These are phyloP conservation scores for Viola pubescens DNA, from an alignment of 441 rosid genomes.

Conservation along the genomic window DNA sequence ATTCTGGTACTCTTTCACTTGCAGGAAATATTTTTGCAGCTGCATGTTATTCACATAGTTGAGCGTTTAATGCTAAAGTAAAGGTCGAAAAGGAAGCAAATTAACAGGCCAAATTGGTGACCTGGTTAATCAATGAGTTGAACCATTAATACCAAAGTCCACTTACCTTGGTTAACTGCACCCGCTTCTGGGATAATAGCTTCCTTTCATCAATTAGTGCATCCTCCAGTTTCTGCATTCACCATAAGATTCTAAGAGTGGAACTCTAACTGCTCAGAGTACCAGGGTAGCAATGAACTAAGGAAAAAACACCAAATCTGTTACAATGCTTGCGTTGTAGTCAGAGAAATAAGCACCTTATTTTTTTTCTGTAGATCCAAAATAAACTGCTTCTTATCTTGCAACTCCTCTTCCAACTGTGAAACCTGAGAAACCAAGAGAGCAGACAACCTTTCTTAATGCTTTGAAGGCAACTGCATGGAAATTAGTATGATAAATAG, in stretches of 20 bases:
- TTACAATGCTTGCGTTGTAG: neutral
- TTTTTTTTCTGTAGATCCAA: constrained; percentile 51
- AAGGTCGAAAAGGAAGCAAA: constrained; percentile 5
- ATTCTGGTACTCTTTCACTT: constrained; percentile 49
- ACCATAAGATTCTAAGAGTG: constrained; percentile 25
- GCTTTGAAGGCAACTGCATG: no score
- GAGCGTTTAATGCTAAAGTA: constrained; percentile 13
- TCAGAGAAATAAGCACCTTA: constrained; percentile 33
- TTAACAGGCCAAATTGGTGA: constrained; percentile 1
- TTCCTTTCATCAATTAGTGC: constrained; percentile 53
- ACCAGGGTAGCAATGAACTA: constrained; percentile 11
- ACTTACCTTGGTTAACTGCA: constrained; percentile 59
- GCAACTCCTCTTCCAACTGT: constrained; percentile 40
- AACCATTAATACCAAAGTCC: neutral
- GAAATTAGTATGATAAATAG: no score
- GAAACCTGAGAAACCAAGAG: constrained; percentile 37
- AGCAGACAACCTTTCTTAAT: neutral
- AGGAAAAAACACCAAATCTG: neutral
- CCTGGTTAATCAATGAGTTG: neutral
- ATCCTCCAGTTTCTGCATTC: constrained; percentile 67
- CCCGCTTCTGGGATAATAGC: constrained; percentile 43
- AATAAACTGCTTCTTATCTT: constrained; percentile 38
- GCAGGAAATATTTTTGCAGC: constrained; percentile 57
- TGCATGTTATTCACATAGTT: constrained; percentile 26
- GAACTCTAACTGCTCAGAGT: no score